phyloP scores from a whole-genome alignment of 768 basidiomycete species.

The Agaricus blazei region DNA sequence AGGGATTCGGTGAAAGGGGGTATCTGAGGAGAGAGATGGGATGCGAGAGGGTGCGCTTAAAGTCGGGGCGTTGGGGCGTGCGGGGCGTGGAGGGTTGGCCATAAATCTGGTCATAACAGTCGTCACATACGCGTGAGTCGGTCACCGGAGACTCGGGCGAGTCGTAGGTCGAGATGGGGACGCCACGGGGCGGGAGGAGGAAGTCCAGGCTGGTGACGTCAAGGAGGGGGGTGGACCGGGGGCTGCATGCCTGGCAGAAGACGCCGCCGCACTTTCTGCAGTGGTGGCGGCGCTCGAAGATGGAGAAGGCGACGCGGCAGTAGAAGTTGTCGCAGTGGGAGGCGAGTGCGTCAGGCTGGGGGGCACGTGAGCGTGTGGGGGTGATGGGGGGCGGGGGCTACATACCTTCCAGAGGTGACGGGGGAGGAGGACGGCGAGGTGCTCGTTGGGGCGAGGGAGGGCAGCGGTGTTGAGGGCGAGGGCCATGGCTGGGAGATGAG shows the following conservation, averaged over 20 bases:
- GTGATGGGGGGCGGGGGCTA: constrained; percentile 1
- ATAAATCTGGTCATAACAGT: constrained; percentile 72
- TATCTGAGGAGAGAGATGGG: constrained; percentile 35
- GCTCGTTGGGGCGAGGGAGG: constrained; percentile 51
- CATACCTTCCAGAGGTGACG: constrained; percentile 71
- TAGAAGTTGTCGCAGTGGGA: constrained; percentile 67
- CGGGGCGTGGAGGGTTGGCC: constrained; percentile 44
- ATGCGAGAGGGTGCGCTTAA: constrained; percentile 30
- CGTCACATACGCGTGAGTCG: constrained; percentile 66
- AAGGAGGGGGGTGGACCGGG: constrained; percentile 56
- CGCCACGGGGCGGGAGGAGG: constrained; percentile 63
- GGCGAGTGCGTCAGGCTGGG: constrained; percentile 60
- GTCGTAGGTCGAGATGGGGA: constrained; percentile 53
- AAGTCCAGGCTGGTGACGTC: constrained; percentile 71
- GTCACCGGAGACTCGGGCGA: constrained; percentile 56
- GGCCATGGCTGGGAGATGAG: constrained; percentile 4
- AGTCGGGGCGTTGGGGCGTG: constrained; percentile 30
- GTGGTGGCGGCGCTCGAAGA: constrained; percentile 76
- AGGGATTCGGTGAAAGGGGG: constrained; percentile 25
- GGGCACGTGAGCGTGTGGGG: constrained; percentile 16
- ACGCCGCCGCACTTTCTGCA: constrained; percentile 83
- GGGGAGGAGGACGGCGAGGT: constrained; percentile 71
- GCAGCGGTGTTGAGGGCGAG: constrained; percentile 23
- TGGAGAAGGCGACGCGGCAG: constrained; percentile 58
- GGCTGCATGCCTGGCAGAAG: constrained; percentile 62